Conservation (phyloP, 495 filamentous ascomycete genomes). For the Talaromyces wortmannii region DNA sequence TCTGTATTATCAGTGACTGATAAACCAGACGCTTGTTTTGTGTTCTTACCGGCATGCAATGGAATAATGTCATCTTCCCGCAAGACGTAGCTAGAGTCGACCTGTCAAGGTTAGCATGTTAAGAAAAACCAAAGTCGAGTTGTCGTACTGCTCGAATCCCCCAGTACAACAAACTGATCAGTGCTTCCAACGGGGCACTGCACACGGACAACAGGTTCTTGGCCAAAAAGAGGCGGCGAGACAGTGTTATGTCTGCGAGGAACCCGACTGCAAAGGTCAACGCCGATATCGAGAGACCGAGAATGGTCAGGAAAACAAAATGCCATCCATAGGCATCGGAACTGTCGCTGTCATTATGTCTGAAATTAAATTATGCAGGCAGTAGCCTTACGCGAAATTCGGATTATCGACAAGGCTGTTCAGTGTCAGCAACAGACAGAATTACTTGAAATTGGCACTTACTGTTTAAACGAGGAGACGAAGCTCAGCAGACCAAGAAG, state of each 20-base stretch:
- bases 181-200: constrained; percentile 69
- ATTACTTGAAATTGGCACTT: constrained; percentile 4
- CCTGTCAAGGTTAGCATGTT: constrained; percentile 25
- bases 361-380: constrained; percentile 13
- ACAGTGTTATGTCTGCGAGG: constrained; percentile 69
- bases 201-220: constrained; percentile 72
- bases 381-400: constrained; percentile 31
- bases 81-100: constrained; percentile 57
- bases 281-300: constrained; percentile 65
- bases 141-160: constrained; percentile 44
- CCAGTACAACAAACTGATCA: constrained; percentile 87
- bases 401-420: constrained; percentile 39
- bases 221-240: constrained; percentile 53
- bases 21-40: background rate
- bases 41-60: constrained; percentile 31
- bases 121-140: constrained; percentile 1
- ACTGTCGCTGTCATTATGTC: constrained; percentile 27
- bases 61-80: constrained; percentile 41
- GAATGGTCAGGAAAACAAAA: constrained; percentile 79
- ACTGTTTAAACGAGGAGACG: constrained; percentile 62
- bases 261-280: constrained; percentile 62
- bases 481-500: constrained; percentile 61
- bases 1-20: constrained; percentile 39
- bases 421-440: background rate
- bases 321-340: constrained; percentile 75